A percentile compares a stretch with the other conserved stretches of the same genome.
phyloP scores from a whole-genome alignment of 2,329 filamentous ascomycete species.

The Fusarium burgessii region DNA sequence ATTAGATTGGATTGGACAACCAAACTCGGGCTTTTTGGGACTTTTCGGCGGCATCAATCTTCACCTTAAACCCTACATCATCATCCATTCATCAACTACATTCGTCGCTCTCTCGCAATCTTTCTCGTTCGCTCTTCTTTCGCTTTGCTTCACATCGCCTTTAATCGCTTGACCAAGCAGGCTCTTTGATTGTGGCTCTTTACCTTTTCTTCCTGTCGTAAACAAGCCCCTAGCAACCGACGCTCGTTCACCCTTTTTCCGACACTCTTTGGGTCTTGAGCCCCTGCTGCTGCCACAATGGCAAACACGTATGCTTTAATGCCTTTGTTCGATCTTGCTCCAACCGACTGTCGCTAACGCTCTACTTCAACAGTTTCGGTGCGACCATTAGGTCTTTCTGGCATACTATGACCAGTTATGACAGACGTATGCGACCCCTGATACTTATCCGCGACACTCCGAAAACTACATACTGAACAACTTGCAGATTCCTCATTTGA shows the following conservation, averaged over 20 bases:
- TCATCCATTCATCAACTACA: conserved; percentile 23
- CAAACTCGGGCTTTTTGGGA: conserved; percentile 34
- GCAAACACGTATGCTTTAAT: conserved; percentile 47
- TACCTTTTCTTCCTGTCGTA: conserved; percentile 21
- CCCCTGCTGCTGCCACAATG: conserved; percentile 45
- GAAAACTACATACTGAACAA: conserved; percentile 29
- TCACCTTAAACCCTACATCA: conserved; percentile 29
- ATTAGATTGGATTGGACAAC: conserved; percentile 35
- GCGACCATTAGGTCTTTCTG: conserved; percentile 89
- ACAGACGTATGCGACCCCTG: conserved; percentile 66
- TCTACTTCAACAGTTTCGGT: conserved; percentile 64
- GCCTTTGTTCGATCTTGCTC: background rate
- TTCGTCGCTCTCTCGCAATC: conserved; percentile 19
- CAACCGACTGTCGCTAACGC: conserved; percentile 30
- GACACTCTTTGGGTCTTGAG: conserved; percentile 34
- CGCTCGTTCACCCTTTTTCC: conserved; percentile 34
- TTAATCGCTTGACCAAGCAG: conserved; percentile 36
- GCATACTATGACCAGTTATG: conserved; percentile 86
- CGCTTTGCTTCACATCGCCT: conserved; percentile 16
- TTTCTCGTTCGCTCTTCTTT: conserved; percentile 18
- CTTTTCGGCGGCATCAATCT: conserved; percentile 37
- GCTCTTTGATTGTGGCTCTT: conserved; percentile 10
- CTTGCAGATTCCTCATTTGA: conserved; percentile 86
- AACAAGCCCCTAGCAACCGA: conserved; percentile 27
- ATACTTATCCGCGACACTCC: conserved; percentile 1